Conservation (phyloP, 306 rosid species). For the Rosa persica region DNA sequence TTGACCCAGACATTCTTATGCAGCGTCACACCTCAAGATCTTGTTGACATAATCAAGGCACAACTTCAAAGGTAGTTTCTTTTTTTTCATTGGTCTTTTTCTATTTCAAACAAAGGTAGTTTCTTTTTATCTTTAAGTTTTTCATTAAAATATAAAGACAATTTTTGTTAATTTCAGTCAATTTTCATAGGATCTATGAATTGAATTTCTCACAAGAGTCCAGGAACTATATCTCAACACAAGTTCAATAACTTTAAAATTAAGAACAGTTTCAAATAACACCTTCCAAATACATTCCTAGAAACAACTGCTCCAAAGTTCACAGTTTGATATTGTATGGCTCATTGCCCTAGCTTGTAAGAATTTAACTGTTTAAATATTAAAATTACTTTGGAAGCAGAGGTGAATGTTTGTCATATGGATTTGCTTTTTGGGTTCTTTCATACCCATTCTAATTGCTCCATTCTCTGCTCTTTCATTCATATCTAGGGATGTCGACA, state of each 20-base stretch:
- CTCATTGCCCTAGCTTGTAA: background rate
- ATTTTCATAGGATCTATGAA: background rate
- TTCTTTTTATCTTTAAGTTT: background rate
- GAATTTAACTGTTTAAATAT: background rate
- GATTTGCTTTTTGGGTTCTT: background rate
- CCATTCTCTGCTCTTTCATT: conserved; percentile 15
- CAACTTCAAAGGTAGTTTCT: conserved; percentile 77
- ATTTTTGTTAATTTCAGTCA: background rate
- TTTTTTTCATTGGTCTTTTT: background rate
- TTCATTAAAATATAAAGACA: background rate
- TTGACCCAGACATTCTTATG: conserved; percentile 35
- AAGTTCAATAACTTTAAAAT: background rate
- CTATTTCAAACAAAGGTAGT: conserved; percentile 46
- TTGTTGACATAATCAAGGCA: conserved; percentile 94
- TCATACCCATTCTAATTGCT: conserved; percentile 5
- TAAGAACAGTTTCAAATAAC: background rate
- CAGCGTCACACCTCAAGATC: conserved; percentile 95
- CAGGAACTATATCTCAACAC: background rate
- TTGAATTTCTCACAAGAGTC: background rate
- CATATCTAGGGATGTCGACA: conserved; percentile 79
- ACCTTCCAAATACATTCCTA: background rate
- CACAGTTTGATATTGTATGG: background rate
- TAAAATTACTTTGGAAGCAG: background rate
- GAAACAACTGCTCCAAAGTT: background rate
- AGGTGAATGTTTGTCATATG: background rate